phyloP scores from a whole-genome alignment of 768 basidiomycete genomes.

The Trichaptum fuscoviolaceum region DNA sequence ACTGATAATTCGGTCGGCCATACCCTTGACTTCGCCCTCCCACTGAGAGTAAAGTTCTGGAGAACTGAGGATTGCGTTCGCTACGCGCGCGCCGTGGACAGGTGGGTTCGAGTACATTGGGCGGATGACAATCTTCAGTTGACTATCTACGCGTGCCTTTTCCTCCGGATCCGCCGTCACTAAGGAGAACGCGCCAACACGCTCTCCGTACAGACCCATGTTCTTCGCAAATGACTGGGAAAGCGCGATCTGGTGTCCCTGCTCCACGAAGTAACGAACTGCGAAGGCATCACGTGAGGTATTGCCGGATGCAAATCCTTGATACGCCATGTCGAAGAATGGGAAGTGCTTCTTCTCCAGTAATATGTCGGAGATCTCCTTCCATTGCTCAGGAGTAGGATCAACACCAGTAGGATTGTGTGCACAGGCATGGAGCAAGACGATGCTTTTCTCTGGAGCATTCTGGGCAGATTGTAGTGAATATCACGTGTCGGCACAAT shows the following conservation, averaged over 20 bases:
- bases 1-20: conserved; percentile 92
- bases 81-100: conserved; percentile 82
- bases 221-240: conserved; percentile 98
- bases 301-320: conserved; percentile 95
- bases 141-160: conserved; percentile 84
- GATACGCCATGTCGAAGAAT: conserved; percentile 99
- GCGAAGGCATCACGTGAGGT: conserved; percentile 91
- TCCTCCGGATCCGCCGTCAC: conserved; percentile 64
- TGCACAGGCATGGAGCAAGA: conserved; percentile 94
- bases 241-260: conserved; percentile 87
- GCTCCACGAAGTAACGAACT: conserved; percentile 85
- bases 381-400: conserved; percentile 91
- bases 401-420: conserved; percentile 99
- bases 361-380: conserved; percentile 78
- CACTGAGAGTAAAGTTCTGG: conserved; percentile 76
- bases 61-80: conserved; percentile 75
- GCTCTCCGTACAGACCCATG: conserved; percentile 98
- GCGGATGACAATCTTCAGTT: conserved; percentile 91
- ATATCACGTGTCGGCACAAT: neutral
- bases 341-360: conserved; percentile 91
- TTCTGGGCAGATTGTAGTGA: conserved; percentile 28
- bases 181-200: conserved; percentile 94
- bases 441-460: conserved; percentile 75
- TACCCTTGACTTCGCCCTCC: conserved; percentile 89
- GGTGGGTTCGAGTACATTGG: conserved; percentile 99